Conservation (phyloP, 176 grass and related monocot genomes). For the Cenchrus purpureus region DNA sequence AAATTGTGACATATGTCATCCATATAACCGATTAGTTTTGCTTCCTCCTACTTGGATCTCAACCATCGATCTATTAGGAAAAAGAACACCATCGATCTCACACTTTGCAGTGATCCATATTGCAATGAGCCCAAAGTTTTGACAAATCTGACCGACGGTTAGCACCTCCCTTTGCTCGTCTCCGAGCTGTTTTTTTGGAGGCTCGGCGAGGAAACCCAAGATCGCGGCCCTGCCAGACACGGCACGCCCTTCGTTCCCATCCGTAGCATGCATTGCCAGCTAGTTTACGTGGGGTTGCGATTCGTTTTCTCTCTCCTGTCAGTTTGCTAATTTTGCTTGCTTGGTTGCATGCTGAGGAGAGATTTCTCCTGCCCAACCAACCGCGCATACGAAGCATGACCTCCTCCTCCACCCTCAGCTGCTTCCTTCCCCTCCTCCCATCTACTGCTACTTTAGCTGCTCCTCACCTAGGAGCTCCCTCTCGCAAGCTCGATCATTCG, state of each 20-base stretch:
- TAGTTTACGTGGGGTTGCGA: slow-evolving; percentile 7
- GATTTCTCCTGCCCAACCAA: slow-evolving; percentile 51
- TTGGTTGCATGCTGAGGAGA: slow-evolving; percentile 51
- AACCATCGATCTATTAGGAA: no score
- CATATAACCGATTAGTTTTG: no score
- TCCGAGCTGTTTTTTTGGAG: not conserved
- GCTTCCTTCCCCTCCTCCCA: slow-evolving; percentile 40
- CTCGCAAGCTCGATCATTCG: slow-evolving; percentile 23
- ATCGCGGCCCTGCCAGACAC: not conserved
- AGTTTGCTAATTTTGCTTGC: slow-evolving; percentile 63
- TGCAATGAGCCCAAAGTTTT: no score
- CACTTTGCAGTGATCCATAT: no score
- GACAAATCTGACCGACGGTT: not conserved
- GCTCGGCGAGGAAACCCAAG: not conserved
- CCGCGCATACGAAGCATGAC: slow-evolving; percentile 24
- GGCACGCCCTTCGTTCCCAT: slow-evolving; percentile 1
- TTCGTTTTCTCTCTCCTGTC: slow-evolving; percentile 50
- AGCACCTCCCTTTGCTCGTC: not conserved
- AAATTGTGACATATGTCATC: no score
- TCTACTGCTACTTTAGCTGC: slow-evolving; percentile 59
- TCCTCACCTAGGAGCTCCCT: slow-evolving; percentile 30
- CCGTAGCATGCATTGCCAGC: not conserved
- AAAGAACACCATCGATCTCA: no score
- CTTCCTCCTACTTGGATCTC: no score
- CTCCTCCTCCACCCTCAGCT: slow-evolving; percentile 34